phyloP scores from a whole-genome alignment of 179 eudicot genomes.

The Gypsophila paniculata region DNA sequence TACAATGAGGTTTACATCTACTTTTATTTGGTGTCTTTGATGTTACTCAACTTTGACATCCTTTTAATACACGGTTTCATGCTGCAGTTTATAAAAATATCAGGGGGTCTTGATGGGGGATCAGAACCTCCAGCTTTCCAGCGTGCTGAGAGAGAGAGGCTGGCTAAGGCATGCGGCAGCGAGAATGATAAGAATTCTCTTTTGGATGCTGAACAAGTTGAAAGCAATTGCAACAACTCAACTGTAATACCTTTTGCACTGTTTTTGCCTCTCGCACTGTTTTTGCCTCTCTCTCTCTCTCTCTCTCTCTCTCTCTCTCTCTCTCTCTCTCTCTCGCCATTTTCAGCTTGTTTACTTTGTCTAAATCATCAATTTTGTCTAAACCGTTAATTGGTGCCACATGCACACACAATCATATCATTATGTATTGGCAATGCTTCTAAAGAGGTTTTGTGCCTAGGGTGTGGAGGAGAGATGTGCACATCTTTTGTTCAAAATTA shows the following conservation, averaged over 20 bases:
- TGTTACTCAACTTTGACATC: constrained; percentile 7
- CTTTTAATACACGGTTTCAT: constrained; percentile 20
- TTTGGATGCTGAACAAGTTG: constrained; percentile 21
- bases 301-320: background rate
- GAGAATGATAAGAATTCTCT: constrained; percentile 30
- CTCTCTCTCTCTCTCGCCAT: background rate
- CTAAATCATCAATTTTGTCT: background rate
- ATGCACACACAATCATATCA: background rate
- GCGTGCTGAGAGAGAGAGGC: constrained; percentile 74
- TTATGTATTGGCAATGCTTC: background rate
- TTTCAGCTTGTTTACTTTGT: constrained; percentile 13
- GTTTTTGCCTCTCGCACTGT: background rate
- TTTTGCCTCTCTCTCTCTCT: background rate
- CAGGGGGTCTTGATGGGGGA: constrained; percentile 88
- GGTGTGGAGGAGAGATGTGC: too few relatives aligned
- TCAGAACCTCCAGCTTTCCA: constrained; percentile 96
- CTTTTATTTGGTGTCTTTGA: constrained; percentile 10
- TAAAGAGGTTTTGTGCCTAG: too few relatives aligned
- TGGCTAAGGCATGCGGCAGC: constrained; percentile 28
- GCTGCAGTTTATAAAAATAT: constrained; percentile 54
- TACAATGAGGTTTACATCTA: constrained; percentile 52
- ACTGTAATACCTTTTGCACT: constrained; percentile 19
- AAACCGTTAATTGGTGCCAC: background rate
- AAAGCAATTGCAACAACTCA: constrained; percentile 18
- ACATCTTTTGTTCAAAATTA: too few relatives aligned